phyloP scores from a whole-genome alignment of 306 rosid species.

The Oxytropis ochrocephala region DNA sequence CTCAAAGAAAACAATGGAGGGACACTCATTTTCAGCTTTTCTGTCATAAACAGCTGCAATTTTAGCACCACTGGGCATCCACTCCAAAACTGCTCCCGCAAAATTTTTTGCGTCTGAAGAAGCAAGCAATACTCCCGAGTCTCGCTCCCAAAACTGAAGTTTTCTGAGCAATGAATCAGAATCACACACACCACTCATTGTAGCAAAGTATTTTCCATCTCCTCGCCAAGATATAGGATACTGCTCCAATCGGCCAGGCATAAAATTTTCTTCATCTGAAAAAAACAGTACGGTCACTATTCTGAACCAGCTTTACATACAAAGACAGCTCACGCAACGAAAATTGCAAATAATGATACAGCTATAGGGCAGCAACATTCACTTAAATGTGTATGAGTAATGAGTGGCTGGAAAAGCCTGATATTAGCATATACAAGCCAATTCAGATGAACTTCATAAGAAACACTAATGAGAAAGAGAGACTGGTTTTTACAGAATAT shows the following conservation, averaged over 20 bases:
- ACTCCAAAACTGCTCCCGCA: slow-evolving; percentile 62
- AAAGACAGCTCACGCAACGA: not conserved
- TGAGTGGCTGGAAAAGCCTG: not conserved
- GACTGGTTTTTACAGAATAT: too few species aligned
- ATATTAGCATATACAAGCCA: not conserved
- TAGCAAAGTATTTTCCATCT: slow-evolving; percentile 85
- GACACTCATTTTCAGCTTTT: slow-evolving; percentile 54
- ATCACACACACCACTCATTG: slow-evolving; percentile 34
- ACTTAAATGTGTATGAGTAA: not conserved
- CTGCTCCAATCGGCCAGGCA: slow-evolving; percentile 14
- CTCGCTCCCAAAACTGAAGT: slow-evolving; percentile 85
- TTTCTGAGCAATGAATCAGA: slow-evolving; percentile 38
- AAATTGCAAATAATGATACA: not conserved
- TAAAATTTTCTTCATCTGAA: slow-evolving; percentile 50
- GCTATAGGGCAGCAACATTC: not conserved
- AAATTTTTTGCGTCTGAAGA: slow-evolving; percentile 65
- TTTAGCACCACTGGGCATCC: slow-evolving; percentile 99
- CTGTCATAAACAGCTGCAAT: slow-evolving; percentile 72
- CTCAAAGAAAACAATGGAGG: slow-evolving; percentile 75
- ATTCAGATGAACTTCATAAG: not conserved
- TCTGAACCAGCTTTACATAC: not conserved
- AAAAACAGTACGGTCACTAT: slow-evolving; percentile 22
- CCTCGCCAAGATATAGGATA: slow-evolving; percentile 80
- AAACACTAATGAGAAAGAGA: not conserved
- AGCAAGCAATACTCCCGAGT: slow-evolving; percentile 69